These are phyloP conservation scores for Beauveria brongniartii DNA, from an alignment of 2,329 filamentous ascomycete species.

Conservation along the genomic window DNA sequence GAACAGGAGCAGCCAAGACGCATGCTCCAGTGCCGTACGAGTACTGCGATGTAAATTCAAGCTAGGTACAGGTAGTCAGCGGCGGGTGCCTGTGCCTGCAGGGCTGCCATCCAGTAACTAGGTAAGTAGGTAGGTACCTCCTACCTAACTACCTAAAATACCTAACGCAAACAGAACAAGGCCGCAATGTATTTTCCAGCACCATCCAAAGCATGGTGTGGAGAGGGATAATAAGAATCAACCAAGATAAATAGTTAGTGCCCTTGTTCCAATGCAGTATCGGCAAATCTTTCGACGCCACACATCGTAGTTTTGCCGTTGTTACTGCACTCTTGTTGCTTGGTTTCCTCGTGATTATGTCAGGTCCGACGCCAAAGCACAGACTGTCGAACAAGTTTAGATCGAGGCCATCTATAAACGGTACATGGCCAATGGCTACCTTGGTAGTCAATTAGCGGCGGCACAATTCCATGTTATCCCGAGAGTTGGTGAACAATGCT, in stretches of 20 bases:
- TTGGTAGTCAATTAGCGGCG: too few species aligned
- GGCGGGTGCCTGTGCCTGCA: background rate
- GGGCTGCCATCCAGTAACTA: background rate
- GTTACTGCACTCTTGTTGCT: background rate
- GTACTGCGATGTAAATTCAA: background rate
- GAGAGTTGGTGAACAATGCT: too few species aligned
- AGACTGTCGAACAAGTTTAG: too few species aligned
- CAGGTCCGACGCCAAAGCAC: too few species aligned
- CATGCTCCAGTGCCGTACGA: background rate
- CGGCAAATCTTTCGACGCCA: background rate
- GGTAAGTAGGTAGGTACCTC: too few species aligned
- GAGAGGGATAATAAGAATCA: too few species aligned
- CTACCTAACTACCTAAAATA: background rate
- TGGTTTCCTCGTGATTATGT: background rate
- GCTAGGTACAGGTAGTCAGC: background rate
- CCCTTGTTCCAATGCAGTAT: background rate
- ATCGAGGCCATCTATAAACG: too few species aligned
- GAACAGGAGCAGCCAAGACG: background rate
- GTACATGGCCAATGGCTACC: too few species aligned
- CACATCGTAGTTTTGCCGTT: background rate
- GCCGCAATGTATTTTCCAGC: background rate
- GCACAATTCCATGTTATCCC: too few species aligned
- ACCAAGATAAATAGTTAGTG: too few species aligned
- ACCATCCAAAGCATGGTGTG: too few species aligned
- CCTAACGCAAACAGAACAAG: background rate